Percentiles rank a stretch among this genome's conserved stretches.
These are phyloP conservation scores for Fusarium albosuccineum DNA, from an alignment of 2,329 filamentous ascomycete species.

Conservation along the genomic window DNA sequence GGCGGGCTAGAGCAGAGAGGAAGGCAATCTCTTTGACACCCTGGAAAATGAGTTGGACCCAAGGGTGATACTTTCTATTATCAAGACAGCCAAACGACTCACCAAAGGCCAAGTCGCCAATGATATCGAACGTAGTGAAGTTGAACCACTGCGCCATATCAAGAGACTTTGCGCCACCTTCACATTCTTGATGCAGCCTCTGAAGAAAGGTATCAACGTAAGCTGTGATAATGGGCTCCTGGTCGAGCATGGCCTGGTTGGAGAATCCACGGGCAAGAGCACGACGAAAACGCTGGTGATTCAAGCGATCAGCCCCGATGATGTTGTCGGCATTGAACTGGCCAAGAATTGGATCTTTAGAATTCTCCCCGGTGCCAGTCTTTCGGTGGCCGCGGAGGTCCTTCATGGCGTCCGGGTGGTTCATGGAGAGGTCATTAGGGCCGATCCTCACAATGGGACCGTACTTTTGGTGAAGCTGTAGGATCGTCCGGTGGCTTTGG, in stretches of 20 bases:
- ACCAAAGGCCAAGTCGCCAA: conserved; percentile 12
- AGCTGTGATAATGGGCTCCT: neutral
- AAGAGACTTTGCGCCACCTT: neutral
- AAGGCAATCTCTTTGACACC: neutral
- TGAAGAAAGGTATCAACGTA: conserved; percentile 7
- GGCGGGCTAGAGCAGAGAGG: neutral
- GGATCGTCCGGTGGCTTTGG: conserved; percentile 1
- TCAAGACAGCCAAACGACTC: conserved; percentile 10
- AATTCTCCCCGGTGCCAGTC: conserved; percentile 2
- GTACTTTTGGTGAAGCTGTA: conserved; percentile 16
- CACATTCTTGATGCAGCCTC: neutral
- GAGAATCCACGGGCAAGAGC: conserved; percentile 13
- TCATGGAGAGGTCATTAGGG: conserved; percentile 9
- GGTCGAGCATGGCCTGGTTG: conserved; percentile 8
- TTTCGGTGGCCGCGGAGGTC: conserved; percentile 14
- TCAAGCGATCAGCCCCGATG: neutral
- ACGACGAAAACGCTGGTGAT: conserved; percentile 13
- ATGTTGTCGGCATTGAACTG: neutral
- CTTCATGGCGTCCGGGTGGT: conserved; percentile 14
- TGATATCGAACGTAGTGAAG: conserved; percentile 12
- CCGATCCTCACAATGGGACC: neutral
- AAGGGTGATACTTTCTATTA: conserved; percentile 2
- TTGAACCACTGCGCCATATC: conserved; percentile 14
- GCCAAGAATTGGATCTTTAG: neutral
- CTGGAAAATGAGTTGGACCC: conserved; percentile 9